phyloP scores from a whole-genome alignment of 768 basidiomycete species.

The Chiua virens region DNA sequence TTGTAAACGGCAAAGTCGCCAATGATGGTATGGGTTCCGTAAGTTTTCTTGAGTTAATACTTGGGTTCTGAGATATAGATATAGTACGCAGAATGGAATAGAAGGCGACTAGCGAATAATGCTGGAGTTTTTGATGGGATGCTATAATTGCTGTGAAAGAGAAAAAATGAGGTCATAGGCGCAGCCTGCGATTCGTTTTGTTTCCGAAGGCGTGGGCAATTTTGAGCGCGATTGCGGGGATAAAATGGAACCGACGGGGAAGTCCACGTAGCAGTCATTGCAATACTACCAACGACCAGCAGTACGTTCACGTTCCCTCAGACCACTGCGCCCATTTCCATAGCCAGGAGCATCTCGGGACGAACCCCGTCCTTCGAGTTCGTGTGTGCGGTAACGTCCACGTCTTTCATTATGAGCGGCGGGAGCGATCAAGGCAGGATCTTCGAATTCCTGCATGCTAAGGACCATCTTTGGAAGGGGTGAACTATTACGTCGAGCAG shows the following conservation, averaged over 20 bases:
- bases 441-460: conserved; percentile 34
- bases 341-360: conserved; percentile 57
- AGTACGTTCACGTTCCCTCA: conserved; percentile 44
- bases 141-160: conserved; percentile 14
- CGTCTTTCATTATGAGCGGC: conserved; percentile 35
- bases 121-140: conserved; percentile 29
- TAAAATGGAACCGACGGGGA: not conserved
- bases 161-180: conserved; percentile 20
- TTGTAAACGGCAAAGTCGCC: conserved; percentile 25
- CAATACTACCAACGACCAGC: conserved; percentile 26
- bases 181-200: conserved; percentile 22
- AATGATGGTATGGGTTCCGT: conserved; percentile 35
- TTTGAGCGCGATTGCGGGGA: conserved; percentile 12
- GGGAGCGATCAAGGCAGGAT: conserved; percentile 27
- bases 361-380: conserved; percentile 45
- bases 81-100: conserved; percentile 34
- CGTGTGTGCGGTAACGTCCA: conserved; percentile 55
- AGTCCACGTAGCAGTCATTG: conserved; percentile 1
- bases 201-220: conserved; percentile 9
- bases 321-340: conserved; percentile 64
- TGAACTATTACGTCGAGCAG: conserved; percentile 55
- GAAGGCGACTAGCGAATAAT: conserved; percentile 26
- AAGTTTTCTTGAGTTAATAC: conserved; percentile 31
- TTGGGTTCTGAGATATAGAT: conserved; percentile 38
- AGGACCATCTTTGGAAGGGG: conserved; percentile 52